Evolutionary conservation across 148 eudicot species (phyloP), one percentile per base, ranked within the genome.

Genomic region (Fagopyrum esculentum): DNA sequence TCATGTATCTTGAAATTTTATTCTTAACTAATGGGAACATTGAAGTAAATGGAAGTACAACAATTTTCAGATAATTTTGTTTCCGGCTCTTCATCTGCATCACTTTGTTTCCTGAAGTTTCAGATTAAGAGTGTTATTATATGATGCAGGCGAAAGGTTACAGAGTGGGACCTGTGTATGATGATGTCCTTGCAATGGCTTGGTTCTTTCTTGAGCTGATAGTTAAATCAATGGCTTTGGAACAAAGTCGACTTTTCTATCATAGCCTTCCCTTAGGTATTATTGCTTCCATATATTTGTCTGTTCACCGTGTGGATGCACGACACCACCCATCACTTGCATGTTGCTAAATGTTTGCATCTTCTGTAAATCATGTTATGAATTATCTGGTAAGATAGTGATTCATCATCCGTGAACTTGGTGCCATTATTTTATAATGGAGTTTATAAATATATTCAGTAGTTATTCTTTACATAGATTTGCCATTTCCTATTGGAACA

Each of bases 171-270:
- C 99, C 98, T 40, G 99, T 96, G 56, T 92, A 92, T 74, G 98
- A 96, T 83, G 98, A 96, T 89, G 99, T 96, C 48, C 81, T 96
- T 87, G 92, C 98, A 68, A 96, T 96, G 98, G 93, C 97, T 61
- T 96, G 98, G 99, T 96, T 96, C 85, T 92, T 96, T 81, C 93
- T 96, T 15, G 99, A 96, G 87, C 86, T 96, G 50, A 86, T 96
- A 81, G 98, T 96, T 75, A 96, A 89, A 81, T 96, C 98, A 61
- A 96, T 96, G 94, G 99, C 99, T 59, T 84, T 96, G 90, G 99
- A 96, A 88, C 99, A 96, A 83, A 83, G 89, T 79, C 97, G 98
- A 45, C 81, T 89, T 73, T 87, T 87, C 81, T 85, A 88, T 78
- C 94, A 96, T 75, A 90, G 84, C 81, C 88, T 96, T 83, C 97